phyloP scores from a whole-genome alignment of 257 asterid species.

The Linderniella brevidens region DNA sequence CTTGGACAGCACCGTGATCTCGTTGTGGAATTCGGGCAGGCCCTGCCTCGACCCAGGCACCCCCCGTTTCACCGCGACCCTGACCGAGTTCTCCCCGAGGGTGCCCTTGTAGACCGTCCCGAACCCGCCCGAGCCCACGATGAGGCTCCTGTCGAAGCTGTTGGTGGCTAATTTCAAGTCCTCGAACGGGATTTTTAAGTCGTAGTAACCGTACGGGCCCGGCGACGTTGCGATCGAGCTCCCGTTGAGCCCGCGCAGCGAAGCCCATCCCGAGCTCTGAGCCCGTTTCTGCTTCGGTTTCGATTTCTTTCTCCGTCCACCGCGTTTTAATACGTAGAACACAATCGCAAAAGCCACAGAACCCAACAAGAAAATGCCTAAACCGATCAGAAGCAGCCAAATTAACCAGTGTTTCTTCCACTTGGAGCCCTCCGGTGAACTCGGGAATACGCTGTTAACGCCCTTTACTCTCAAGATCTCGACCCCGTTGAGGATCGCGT shows the following conservation, averaged over 20 bases:
- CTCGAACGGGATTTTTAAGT: constrained; percentile 36
- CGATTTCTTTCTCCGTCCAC: constrained; percentile 21
- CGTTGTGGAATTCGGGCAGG: constrained; percentile 59
- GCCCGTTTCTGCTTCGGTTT: constrained; percentile 18
- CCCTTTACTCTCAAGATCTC: constrained; percentile 60
- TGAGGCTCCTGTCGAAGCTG: constrained; percentile 37
- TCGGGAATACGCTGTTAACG: constrained; percentile 11
- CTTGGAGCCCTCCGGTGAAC: neutral
- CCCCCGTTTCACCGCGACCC: constrained; percentile 56
- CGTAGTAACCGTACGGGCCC: constrained; percentile 35
- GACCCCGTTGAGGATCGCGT: constrained; percentile 66
- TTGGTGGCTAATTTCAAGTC: constrained; percentile 50
- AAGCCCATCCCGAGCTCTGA: constrained; percentile 47
- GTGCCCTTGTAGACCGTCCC: constrained; percentile 50
- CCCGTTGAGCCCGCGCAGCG: constrained; percentile 26
- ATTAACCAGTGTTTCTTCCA: constrained; percentile 24
- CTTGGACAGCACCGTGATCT: constrained; percentile 44
- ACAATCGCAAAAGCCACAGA: too few species aligned
- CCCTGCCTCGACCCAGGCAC: constrained; percentile 61
- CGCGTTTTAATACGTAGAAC: too few species aligned
- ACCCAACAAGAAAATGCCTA: too few species aligned
- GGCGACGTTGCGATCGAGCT: constrained; percentile 45
- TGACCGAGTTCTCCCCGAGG: constrained; percentile 23
- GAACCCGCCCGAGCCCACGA: constrained; percentile 59
- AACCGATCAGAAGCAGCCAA: neutral